Conservation (phyloP, 306 rosid genomes). For the Castanopsis chinensis region DNA sequence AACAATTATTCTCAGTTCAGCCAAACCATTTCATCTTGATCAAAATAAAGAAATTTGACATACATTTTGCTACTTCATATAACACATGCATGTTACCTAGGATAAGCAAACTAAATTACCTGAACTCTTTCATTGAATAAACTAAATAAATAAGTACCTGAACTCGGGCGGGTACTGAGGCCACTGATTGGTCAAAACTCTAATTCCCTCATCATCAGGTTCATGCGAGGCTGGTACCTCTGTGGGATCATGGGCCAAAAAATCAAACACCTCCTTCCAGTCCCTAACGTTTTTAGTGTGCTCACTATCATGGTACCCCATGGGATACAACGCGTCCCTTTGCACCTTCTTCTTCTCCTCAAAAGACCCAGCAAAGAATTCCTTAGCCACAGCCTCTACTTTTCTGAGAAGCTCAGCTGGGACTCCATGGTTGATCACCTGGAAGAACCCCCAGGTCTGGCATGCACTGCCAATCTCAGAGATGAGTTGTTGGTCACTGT, state of each 20-base stretch:
- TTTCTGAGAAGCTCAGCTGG: conserved; percentile 34
- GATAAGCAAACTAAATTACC: no score
- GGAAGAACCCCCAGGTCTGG: conserved; percentile 82
- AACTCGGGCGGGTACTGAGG: conserved; percentile 54
- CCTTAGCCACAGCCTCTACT: conserved; percentile 40
- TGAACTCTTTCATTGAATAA: no score
- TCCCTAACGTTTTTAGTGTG: conserved; percentile 78
- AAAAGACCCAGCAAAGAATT: conserved; percentile 35
- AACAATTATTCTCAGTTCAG: no score
- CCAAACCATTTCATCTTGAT: no score
- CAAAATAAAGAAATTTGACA: no score
- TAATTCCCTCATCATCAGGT: conserved; percentile 36
- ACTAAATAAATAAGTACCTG: conserved; percentile 36
- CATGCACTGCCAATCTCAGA: conserved; percentile 60
- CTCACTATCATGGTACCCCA: conserved; percentile 77
- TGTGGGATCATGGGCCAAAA: conserved; percentile 51
- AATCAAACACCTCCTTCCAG: conserved; percentile 91
- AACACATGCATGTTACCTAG: no score
- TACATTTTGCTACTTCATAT: no score
- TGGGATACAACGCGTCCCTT: conserved; percentile 47
- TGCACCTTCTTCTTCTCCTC: conserved; percentile 60
- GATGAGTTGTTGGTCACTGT: conserved; percentile 14
- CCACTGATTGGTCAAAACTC: conserved; percentile 66
- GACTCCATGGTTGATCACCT: conserved; percentile 70
- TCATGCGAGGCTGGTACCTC: conserved; percentile 48